Percentiles rank a stretch among this genome's conserved stretches.
Conservation (phyloP, 306 rosid species). For the Nissolia schottii region DNA sequence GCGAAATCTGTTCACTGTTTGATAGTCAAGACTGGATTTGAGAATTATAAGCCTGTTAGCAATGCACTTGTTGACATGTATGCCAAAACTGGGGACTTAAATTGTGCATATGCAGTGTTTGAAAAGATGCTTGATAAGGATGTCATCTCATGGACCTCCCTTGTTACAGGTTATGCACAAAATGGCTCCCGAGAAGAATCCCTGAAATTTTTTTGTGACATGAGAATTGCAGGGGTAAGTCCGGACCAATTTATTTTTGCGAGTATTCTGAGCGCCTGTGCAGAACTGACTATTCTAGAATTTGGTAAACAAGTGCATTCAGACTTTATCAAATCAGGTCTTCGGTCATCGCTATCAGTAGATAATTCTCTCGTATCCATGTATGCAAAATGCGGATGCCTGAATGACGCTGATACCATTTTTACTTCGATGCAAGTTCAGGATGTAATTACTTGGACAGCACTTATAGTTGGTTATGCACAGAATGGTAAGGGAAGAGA, state of each 20-base stretch:
- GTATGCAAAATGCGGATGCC: conserved; percentile 92
- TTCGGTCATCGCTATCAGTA: conserved; percentile 48
- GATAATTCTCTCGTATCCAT: conserved; percentile 78
- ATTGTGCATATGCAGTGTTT: conserved; percentile 56
- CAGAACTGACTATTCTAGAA: conserved; percentile 69
- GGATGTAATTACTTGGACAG: conserved; percentile 84
- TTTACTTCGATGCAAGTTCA: conserved; percentile 56
- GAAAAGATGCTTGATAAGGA: conserved; percentile 57
- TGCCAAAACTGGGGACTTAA: conserved; percentile 58
- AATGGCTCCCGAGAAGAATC: conserved; percentile 67
- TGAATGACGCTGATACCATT: conserved; percentile 63
- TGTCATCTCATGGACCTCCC: conserved; percentile 91
- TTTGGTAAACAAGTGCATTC: conserved; percentile 83
- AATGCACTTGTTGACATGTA: conserved; percentile 91
- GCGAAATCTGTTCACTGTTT: conserved; percentile 56
- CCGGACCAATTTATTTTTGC: conserved; percentile 71
- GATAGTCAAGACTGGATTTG: conserved; percentile 71
- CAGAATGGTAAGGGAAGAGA: conserved; percentile 82
- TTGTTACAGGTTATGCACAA: conserved; percentile 74
- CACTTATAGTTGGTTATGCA: conserved; percentile 89
- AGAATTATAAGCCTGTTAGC: conserved; percentile 54
- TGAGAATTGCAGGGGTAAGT: conserved; percentile 59
- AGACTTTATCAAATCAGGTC: conserved; percentile 58
- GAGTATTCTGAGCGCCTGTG: conserved; percentile 74
- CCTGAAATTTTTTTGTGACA: conserved; percentile 52